Conservation (phyloP, 2,329 filamentous ascomycete species). For the Exserohilum rostratum region DNA sequence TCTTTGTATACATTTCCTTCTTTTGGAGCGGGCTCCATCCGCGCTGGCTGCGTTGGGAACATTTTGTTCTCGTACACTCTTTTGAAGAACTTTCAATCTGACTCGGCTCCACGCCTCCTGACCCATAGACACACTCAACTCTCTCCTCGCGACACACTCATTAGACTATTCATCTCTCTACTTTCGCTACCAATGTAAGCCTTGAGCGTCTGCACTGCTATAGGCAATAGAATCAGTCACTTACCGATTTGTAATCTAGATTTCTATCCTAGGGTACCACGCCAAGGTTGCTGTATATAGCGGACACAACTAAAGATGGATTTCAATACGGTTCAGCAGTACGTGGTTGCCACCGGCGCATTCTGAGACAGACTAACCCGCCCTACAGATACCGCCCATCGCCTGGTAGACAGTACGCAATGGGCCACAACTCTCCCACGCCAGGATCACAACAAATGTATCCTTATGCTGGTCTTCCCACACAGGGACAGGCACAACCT, state of each 20-base stretch:
- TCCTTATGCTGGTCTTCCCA: conserved; percentile 36
- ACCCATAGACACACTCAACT: conserved; percentile 42
- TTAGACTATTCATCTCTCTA: conserved; percentile 35
- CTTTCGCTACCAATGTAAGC: conserved; percentile 39
- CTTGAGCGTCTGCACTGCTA: conserved; percentile 19
- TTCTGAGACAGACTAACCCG: conserved; percentile 25
- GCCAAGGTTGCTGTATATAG: conserved; percentile 33
- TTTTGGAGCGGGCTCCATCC: conserved; percentile 49
- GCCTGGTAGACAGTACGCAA: conserved; percentile 43
- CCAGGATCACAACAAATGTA: conserved; percentile 47
- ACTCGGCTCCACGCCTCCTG: conserved; percentile 31
- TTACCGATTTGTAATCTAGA: conserved; percentile 34
- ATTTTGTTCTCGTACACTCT: conserved; percentile 49
- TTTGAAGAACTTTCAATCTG: conserved; percentile 36
- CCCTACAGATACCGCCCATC: conserved; percentile 46
- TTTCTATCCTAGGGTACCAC: conserved; percentile 20
- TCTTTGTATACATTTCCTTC: conserved; percentile 41
- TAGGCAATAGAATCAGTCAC: conserved; percentile 29
- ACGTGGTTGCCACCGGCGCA: conserved; percentile 21
- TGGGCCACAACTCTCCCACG: conserved; percentile 38
- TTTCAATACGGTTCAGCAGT: conserved; percentile 52
- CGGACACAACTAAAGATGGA: conserved; percentile 47
- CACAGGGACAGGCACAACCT: conserved; percentile 34
- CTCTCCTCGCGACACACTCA: conserved; percentile 44
- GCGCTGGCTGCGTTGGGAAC: conserved; percentile 48